These are phyloP conservation scores for Wickerhamomyces bovis DNA, from an alignment of 805 yeast species.

Conservation along the genomic window DNA sequence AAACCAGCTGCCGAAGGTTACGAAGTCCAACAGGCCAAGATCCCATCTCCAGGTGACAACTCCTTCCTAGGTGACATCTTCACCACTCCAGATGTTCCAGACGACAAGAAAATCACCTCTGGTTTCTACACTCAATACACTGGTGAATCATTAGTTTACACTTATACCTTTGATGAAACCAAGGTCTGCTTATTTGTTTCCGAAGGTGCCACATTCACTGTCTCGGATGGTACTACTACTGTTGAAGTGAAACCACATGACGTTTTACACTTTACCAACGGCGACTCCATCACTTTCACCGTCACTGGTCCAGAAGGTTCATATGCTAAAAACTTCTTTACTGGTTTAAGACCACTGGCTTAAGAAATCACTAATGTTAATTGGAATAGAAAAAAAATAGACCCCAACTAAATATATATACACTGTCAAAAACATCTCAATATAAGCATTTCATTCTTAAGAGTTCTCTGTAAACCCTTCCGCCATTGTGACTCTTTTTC, in stretches of 20 bases:
- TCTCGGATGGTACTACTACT: conserved; percentile 57
- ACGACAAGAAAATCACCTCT: conserved; percentile 53
- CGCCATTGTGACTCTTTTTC: too few species aligned
- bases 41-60: conserved; percentile 62
- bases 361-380: too few species aligned
- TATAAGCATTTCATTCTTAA: background rate
- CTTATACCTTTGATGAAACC: conserved; percentile 64
- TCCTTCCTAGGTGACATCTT: conserved; percentile 64
- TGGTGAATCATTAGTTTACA: conserved; percentile 65
- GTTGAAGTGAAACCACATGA: conserved; percentile 59
- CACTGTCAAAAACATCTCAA: too few species aligned
- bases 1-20: conserved; percentile 47
- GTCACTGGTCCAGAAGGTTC: conserved; percentile 38
- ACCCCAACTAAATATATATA: too few species aligned
- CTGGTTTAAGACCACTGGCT: conserved; percentile 48
- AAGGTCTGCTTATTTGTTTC: conserved; percentile 62
- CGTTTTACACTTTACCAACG: conserved; percentile 61
- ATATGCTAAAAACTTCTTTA: conserved; percentile 59
- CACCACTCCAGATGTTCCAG: conserved; percentile 55
- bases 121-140: conserved; percentile 68
- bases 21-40: conserved; percentile 48
- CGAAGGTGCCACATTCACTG: conserved; percentile 48
- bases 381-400: too few species aligned
- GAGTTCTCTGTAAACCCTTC: too few species aligned
- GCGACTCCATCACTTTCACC: conserved; percentile 61